Evolutionary conservation across 768 basidiomycete species (phyloP), one percentile per base, ranked within the genome.

Genomic region (Boletus reticuloceps): DNA sequence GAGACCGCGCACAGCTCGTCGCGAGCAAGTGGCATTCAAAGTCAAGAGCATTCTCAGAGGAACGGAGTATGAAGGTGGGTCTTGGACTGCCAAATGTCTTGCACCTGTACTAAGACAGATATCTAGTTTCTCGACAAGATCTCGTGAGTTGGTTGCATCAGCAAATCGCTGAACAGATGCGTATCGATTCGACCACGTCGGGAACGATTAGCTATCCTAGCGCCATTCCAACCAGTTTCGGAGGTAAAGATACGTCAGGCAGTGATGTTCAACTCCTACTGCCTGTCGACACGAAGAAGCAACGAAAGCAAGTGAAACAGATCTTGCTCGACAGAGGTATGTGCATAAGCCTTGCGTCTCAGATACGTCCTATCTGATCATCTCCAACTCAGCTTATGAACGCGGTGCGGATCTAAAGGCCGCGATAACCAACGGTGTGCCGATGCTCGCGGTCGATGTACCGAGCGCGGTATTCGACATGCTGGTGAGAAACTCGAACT

Each of bases 11-110:
- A 73, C 74, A 14, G 75, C 72, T 32, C 79, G 81, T 19, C 74
- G 82, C 41, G 85, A 87, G 56, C 82, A 85, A 51, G 69, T 82
- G 10, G 84, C 85, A 1, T 92, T 89, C 79, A 91, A 86, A 64
- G 83, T 92, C 45, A 91, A 91, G 75, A 91, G 87, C 61, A 84
- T 93, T 22, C 75, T 93, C 47, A 87, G 83, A 67, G 86, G 87
- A 22, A 85, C 85, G 0, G 91, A 92, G 67, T 79, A 82, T 48
- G 90, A 91, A 66, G 72, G 90, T 89, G 58, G 55, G 82, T 32
- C 11, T 8, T 4, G 17, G 10, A 40, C 19, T 29, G 20, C 9
- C 8, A 25, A 25, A 4, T 32, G 10, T 29, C 20, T 51, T 45
- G 2, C 13, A 25, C 38, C 8, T n/a, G 29, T 55, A 13, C 60